Conservation (phyloP, 177 flowering plant species). For the Tripterygium wilfordii region DNA sequence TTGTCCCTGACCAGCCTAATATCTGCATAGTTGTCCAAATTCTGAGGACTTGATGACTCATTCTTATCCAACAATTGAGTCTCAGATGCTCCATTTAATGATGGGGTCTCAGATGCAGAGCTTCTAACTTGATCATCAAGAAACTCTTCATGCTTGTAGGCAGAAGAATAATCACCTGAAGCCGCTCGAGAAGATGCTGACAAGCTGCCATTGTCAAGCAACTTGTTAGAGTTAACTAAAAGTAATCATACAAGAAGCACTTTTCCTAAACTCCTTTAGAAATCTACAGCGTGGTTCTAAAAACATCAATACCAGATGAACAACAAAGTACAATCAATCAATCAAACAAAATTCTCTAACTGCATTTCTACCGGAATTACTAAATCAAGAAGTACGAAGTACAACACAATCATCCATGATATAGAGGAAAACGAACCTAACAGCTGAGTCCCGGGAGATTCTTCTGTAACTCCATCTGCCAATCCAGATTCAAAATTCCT, state of each 20-base stretch:
- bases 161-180: conserved; percentile 36
- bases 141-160: conserved; percentile 35
- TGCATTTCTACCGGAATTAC: too few species aligned
- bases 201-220: conserved; percentile 38
- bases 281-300: too few species aligned
- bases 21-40: conserved; percentile 52
- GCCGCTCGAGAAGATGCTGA: conserved; percentile 38
- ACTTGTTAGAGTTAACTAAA: too few species aligned
- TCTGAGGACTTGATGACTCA: conserved; percentile 41
- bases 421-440: too few species aligned
- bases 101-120: conserved; percentile 56
- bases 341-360: too few species aligned
- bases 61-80: conserved; percentile 47
- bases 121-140: conserved; percentile 39
- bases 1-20: conserved; percentile 60
- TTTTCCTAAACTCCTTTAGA: too few species aligned
- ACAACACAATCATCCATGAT: too few species aligned
- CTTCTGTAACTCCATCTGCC: conserved; percentile 27
- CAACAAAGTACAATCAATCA: too few species aligned
- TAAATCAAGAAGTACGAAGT: too few species aligned
- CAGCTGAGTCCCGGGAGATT: conserved; percentile 34
- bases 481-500: conserved; percentile 26
- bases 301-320: too few species aligned
- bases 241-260: too few species aligned
- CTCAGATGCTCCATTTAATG: conserved; percentile 42